phyloP scores from a whole-genome alignment of 139 green algal species.

The Astrephomene gubernaculifera region DNA sequence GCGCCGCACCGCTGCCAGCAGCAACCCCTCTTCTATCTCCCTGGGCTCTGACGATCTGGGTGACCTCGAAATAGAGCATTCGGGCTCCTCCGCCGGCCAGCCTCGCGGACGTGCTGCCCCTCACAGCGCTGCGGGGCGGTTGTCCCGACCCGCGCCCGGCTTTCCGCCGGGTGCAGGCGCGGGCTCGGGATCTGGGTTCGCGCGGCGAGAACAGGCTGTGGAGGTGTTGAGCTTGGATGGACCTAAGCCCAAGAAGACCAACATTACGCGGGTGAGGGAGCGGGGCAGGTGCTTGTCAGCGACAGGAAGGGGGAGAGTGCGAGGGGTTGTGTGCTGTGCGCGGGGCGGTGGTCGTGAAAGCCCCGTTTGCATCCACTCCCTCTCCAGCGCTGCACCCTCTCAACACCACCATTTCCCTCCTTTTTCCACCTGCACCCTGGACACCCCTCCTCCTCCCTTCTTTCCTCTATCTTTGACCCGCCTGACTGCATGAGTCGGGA shows the following conservation, averaged over 20 bases:
- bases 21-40: not conserved
- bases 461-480: not conserved
- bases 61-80: not conserved
- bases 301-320: not conserved
- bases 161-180: not conserved
- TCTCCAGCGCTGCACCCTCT: not conserved
- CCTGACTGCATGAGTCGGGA: not conserved
- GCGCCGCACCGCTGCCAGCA: not conserved
- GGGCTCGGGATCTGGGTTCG: too few relatives aligned
- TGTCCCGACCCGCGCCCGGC: not conserved
- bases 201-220: not conserved
- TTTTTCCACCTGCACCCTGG: not conserved
- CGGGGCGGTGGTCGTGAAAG: not conserved
- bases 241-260: conserved; percentile 8
- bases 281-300: not conserved
- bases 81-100: not conserved
- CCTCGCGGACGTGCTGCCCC: not conserved
- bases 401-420: not conserved
- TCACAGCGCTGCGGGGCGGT: too few relatives aligned
- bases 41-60: not conserved
- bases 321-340: not conserved
- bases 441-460: not conserved
- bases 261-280: conserved; percentile 6
- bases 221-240: conserved; percentile 29
- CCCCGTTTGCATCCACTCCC: not conserved